Evolutionary conservation across 192 early-diverging fungal species (phyloP).

Genomic region (Coemansia umbellata): DNA sequence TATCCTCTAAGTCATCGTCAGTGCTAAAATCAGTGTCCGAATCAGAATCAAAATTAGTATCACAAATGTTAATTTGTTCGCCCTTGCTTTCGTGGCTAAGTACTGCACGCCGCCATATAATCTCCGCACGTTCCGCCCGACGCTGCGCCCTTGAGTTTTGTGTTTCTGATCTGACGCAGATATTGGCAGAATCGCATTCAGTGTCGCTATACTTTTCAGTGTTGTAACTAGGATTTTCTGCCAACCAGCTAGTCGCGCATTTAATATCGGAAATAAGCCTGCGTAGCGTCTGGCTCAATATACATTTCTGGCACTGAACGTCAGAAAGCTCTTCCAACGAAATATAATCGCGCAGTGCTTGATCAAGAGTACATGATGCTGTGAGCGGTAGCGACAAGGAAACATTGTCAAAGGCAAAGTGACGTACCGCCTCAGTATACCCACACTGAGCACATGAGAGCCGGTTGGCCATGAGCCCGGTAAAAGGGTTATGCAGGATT

Average conservation of each 20-base stretch:
- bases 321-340: constrained; percentile 41
- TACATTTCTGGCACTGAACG: constrained; percentile 48
- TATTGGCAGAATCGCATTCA: not conserved
- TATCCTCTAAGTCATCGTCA: not conserved
- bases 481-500: constrained; percentile 60
- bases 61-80: not conserved
- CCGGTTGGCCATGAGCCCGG: constrained; percentile 69
- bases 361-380: constrained; percentile 36
- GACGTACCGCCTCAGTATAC: constrained; percentile 71
- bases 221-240: constrained; percentile 26
- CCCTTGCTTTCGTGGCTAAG: constrained; percentile 10
- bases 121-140: constrained; percentile 22
- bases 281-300: constrained; percentile 42
- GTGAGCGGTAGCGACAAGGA: constrained; percentile 64
- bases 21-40: constrained; percentile 7
- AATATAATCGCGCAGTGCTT: constrained; percentile 36
- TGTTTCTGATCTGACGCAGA: not conserved
- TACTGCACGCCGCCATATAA: constrained; percentile 30
- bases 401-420: constrained; percentile 78
- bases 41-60: constrained; percentile 17
- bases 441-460: constrained; percentile 77
- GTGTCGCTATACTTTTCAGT: not conserved
- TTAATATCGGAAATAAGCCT: constrained; percentile 34
- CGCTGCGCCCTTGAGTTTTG: constrained; percentile 4
- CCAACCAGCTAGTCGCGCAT: constrained; percentile 24